A percentile compares a stretch with the other conserved stretches of the same genome.
phyloP scores from a whole-genome alignment of 1,284 basidiomycete genomes.

The Vanrija sp. region DNA sequence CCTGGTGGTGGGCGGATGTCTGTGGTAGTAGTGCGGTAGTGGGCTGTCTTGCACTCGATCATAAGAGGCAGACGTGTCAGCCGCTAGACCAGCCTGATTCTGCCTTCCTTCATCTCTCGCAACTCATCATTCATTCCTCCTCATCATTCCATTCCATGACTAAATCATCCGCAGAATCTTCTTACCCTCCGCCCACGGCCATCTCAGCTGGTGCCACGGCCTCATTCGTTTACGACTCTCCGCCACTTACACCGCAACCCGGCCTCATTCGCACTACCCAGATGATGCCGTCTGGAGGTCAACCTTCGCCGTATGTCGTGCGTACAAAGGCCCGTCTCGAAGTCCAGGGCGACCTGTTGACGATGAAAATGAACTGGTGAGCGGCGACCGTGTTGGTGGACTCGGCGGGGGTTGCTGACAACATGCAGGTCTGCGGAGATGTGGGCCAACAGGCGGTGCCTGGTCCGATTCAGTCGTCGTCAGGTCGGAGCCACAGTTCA shows the following conservation, averaged over 20 bases:
- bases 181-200: constrained; percentile 1
- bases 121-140: not conserved
- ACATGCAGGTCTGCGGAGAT: constrained; percentile 50
- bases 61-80: not conserved
- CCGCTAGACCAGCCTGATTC: not conserved
- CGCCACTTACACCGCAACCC: constrained; percentile 26
- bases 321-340: constrained; percentile 42
- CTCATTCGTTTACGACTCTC: constrained; percentile 17
- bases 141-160: not conserved
- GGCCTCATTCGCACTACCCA: constrained; percentile 45
- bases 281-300: constrained; percentile 14
- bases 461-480: constrained; percentile 55
- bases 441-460: constrained; percentile 51
- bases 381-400: constrained; percentile 2
- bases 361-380: constrained; percentile 56
- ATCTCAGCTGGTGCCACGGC: constrained; percentile 4
- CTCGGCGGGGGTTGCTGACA: not conserved
- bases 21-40: too few species aligned
- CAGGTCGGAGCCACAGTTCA: constrained; percentile 54
- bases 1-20: too few species aligned
- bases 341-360: constrained; percentile 52
- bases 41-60: not conserved
- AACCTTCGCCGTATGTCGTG: constrained; percentile 20
- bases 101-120: not conserved
- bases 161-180: not conserved